Evolutionary conservation across 2,329 filamentous ascomycete genomes (phyloP).

Genomic region (Alternaria sp.): DNA sequence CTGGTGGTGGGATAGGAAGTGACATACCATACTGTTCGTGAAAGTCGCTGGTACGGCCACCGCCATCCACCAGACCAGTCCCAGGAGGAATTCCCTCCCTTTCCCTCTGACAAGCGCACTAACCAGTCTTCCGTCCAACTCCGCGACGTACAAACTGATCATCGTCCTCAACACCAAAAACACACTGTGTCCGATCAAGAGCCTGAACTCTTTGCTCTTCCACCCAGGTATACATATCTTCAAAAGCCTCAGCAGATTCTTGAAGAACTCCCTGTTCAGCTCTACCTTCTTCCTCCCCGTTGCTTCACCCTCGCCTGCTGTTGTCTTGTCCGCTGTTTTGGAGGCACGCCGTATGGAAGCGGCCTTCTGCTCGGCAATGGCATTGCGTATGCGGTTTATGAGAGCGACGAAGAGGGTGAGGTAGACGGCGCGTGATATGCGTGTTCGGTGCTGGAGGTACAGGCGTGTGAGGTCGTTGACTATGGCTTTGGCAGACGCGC

Average conservation of each 20-base stretch:
- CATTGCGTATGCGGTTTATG: slow-evolving; percentile 83
- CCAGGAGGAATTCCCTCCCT: slow-evolving; percentile 85
- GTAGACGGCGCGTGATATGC: slow-evolving; percentile 52
- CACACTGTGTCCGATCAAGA: slow-evolving; percentile 89
- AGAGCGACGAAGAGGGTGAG: slow-evolving; percentile 51
- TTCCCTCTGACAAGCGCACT: slow-evolving; percentile 91
- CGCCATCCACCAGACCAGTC: slow-evolving; percentile 97
- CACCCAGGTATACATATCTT: slow-evolving; percentile 90
- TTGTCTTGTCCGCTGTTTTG: slow-evolving; percentile 38
- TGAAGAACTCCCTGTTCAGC: slow-evolving; percentile 86
- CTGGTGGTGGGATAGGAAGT: not conserved
- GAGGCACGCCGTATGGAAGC: slow-evolving; percentile 68
- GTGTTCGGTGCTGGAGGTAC: slow-evolving; percentile 49
- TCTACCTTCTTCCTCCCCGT: slow-evolving; percentile 78
- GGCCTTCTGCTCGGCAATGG: slow-evolving; percentile 90
- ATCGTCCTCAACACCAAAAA: slow-evolving; percentile 90
- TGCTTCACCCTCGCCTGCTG: slow-evolving; percentile 49
- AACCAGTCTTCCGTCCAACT: slow-evolving; percentile 92
- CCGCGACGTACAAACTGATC: slow-evolving; percentile 93
- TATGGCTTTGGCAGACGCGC: slow-evolving; percentile 43
- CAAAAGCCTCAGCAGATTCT: slow-evolving; percentile 76
- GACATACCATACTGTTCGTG: slow-evolving; percentile 93
- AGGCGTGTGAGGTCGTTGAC: slow-evolving; percentile 46
- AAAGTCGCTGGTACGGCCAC: slow-evolving; percentile 96
- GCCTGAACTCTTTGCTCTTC: slow-evolving; percentile 83